Evolutionary conservation across 345 rosid species (phyloP).

Genomic region (Pistacia vera): DNA sequence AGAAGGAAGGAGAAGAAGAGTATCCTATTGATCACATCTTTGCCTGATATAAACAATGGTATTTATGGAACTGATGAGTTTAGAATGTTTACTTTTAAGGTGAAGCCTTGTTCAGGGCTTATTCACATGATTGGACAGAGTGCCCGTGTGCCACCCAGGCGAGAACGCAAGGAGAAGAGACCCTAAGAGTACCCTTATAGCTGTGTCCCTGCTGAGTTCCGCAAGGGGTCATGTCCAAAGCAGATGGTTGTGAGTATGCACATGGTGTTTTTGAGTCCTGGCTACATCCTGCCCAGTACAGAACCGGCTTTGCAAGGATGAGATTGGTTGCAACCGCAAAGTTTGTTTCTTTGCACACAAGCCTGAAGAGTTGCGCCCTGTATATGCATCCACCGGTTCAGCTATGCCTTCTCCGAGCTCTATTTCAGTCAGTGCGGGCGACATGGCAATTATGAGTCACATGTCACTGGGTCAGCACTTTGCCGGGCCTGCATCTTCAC

Average conservation of each 20-base stretch:
- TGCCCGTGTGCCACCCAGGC: conserved; percentile 99
- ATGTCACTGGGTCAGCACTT: conserved; percentile 51
- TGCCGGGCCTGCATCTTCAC: conserved; percentile 59
- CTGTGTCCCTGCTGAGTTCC: conserved; percentile 97
- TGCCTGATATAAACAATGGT: conserved; percentile 95
- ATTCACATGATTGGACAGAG: conserved; percentile 98
- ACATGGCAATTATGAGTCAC: conserved; percentile 68
- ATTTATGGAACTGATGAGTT: conserved; percentile 87
- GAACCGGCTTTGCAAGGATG: conserved; percentile 96
- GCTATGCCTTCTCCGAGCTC: conserved; percentile 95
- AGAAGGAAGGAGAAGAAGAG: conserved; percentile 69
- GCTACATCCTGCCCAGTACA: conserved; percentile 97
- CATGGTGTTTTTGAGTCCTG: conserved; percentile 99
- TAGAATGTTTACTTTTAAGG: conserved; percentile 91
- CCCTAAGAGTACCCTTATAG: conserved; percentile 88
- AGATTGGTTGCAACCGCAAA: conserved; percentile 81
- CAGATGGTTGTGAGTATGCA: conserved; percentile 88
- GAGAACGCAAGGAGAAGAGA: conserved; percentile 99
- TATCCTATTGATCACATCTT: conserved; percentile 78
- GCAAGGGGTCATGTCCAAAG: conserved; percentile 93
- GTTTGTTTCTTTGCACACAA: conserved; percentile 98
- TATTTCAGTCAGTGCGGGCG: conserved; percentile 44
- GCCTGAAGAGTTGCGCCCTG: conserved; percentile 84
- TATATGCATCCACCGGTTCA: conserved; percentile 91
- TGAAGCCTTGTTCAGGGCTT: conserved; percentile 99